Evolutionary conservation across 257 asterid species (phyloP), one percentile per base, ranked within the genome.

Genomic region (Jaltomata sinuosa): DNA sequence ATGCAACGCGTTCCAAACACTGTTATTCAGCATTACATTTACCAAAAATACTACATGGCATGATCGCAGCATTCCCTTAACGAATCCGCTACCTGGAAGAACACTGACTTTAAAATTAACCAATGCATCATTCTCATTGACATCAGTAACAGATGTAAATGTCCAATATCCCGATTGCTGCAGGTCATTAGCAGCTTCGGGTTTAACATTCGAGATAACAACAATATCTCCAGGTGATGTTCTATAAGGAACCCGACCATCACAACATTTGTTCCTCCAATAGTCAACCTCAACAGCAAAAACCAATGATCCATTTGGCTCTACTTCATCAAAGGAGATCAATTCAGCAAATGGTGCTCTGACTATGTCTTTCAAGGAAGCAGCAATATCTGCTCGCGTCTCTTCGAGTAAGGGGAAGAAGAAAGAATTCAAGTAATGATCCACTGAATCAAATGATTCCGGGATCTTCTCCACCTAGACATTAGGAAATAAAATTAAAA

Each of bases 401-500:
- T 93, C 97, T 88, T 93, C 97, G 80, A 92, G 40, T 40, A 93
- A 84, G 1, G 96, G 94, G 71, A 6, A 87, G 25, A 86, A 52
- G 32, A 71, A 93, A 12, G 94, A 91, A 55, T 84, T 82, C 29
- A 89, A 83, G 77, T 91, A 93, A 19, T 84, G 52, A 18, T 84
- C 92, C 45, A 80, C 88, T 4, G 84, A 42, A 59, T 64, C 87
- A 72, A 92, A 93, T 11, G 88, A 72, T 10, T 65, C 68, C 0
- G 97, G 90, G 71, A 93, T 93, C 53, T 85, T 71, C 80, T 84
- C 88, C 16, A 93, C 91, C 94, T 93, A 80, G 16, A 69, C 54
- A 85, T 14, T 65, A 72, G 36, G 59, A 38, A 74, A 38, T 4
- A 1, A 29, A 36, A 61, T 38, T 42, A 15, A 11, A 71, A 36